Base-by-base conservation (phyloP, 768 basidiomycete genomes). In the Lentinus tigrinus region DNA sequence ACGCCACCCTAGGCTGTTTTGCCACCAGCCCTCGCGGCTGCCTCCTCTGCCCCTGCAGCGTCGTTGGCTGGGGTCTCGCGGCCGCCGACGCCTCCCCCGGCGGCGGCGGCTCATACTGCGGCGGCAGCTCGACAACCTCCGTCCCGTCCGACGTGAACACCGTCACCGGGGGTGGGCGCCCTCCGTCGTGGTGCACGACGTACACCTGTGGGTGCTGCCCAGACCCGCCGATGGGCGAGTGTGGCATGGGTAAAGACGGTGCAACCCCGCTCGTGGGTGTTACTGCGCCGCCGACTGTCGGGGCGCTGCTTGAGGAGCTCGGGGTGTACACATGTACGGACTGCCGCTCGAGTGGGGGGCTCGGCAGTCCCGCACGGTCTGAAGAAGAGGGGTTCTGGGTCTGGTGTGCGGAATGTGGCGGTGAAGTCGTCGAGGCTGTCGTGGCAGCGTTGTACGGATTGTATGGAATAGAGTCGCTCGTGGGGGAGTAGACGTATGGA, bases 181-280 rank as follows among this genome's bases (percentile, higher is more conserved):
- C 81, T n/a, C 75, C 77, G 63, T 85, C 84, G 63, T 85, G 84
- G 61, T 85, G 85, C 31, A 87, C 77, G 39, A 85, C 81, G 60
- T 85, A 85, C 9, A 84, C 77, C 21, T 66, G 71, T 74, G 50
- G 27, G 51, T 52, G 26, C 34, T 19, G 44, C 31, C 34, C 53
- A 56, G 51, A 6, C 19, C 55, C 31, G 31, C 31, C 31, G 7
- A 31, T 31, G 31, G 31, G 31, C 3, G 31, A 31, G 3, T 11
- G 31, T 1, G 31, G 31, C 31, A 31, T 31, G 31, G 31, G 31
- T n/a, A n/a, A n/a, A n/a, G n/a, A n/a, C n/a, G 63, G 63, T 28
- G 56, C 52, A 10, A 37, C 27, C 40, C 39, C 38, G 11, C 34
- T 37, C 21, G 57, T 24, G 42, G 46, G 48, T 7, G 28, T 44